Evolutionary conservation across 495 filamentous ascomycete species (phyloP), one percentile per base, ranked within the genome.

Genomic region (Podospora bellae-mahoneyi): DNA sequence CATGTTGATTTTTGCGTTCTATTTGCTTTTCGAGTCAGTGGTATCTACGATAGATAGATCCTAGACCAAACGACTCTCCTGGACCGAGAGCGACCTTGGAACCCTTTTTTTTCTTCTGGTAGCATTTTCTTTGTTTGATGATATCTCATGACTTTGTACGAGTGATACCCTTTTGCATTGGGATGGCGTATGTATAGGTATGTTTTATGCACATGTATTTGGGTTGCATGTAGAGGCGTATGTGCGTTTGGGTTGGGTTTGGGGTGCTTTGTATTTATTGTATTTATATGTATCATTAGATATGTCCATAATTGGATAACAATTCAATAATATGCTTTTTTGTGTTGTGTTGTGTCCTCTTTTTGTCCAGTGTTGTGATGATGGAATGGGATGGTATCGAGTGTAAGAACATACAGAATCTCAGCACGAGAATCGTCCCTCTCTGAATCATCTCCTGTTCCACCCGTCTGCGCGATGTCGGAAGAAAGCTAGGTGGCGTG

Each of bases 1-100:
- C 28, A 32, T 61, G 56, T 59, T 26, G n/a, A 56, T 56, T 58
- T 58, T 58, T 20, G 56, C n/a, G 54, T 58, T 57, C 18, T 57
- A 13, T 18, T 57, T 58, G 56, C 56, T 58, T 58, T 58, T 58
- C 9, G 15, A 13, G 15, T 48, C 39, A 48, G 9, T 20, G 56
- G 56, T 20, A 58, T 58, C 56, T 58, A 20, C 56, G 56, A n/a
- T 58, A 20, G 56, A 48, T 48, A 48, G 39, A 48, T 48, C 39
- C 39, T 48, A 48, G 39, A 48, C 39, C 39, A 13, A 48, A 48
- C 6, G 39, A 48, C 39, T 16, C 39, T 10, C 39, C 39, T 48
- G 39, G 39, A 48, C 39, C 39, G 39, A 32, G 30, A 48, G 18
- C 39, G 39, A 48, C 39, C 39, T 10, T 16, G 39, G 39, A 48